Conservation (phyloP, 805 yeast species). For the Saccharomycopsis sp. region DNA sequence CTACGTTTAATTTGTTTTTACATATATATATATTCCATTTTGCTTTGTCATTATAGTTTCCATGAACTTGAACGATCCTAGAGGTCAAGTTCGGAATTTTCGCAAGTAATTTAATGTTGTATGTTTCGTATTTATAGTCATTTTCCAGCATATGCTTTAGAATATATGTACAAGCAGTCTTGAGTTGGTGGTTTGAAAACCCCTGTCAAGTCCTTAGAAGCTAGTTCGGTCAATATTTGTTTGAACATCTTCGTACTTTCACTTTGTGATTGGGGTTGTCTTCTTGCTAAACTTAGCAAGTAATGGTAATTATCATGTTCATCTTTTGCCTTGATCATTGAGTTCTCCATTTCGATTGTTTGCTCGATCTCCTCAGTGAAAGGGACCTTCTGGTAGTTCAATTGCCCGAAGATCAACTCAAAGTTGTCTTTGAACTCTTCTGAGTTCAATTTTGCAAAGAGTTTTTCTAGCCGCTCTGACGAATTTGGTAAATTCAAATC, state of each 20-base stretch:
- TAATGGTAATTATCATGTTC: neutral
- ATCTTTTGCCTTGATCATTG: neutral
- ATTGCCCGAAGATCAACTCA: neutral
- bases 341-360: neutral
- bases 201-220: neutral
- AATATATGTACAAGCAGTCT: neutral
- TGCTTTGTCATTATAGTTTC: too few relatives aligned
- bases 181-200: neutral
- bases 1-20: too few relatives aligned
- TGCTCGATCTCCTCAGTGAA: neutral
- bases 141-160: too few relatives aligned
- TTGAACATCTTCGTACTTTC: neutral
- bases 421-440: too few relatives aligned
- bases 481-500: too few relatives aligned
- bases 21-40: too few relatives aligned
- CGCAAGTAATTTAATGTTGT: too few relatives aligned
- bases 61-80: too few relatives aligned
- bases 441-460: too few relatives aligned
- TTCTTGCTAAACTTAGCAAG: neutral
- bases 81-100: too few relatives aligned
- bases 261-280: neutral
- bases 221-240: neutral
- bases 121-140: too few relatives aligned
- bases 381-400: slow-evolving; percentile 1
- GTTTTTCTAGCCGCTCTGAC: too few relatives aligned